Evolutionary conservation across 306 rosid species (phyloP), one percentile per base, ranked within the genome.

Genomic region (Sesbania bispinosa): DNA sequence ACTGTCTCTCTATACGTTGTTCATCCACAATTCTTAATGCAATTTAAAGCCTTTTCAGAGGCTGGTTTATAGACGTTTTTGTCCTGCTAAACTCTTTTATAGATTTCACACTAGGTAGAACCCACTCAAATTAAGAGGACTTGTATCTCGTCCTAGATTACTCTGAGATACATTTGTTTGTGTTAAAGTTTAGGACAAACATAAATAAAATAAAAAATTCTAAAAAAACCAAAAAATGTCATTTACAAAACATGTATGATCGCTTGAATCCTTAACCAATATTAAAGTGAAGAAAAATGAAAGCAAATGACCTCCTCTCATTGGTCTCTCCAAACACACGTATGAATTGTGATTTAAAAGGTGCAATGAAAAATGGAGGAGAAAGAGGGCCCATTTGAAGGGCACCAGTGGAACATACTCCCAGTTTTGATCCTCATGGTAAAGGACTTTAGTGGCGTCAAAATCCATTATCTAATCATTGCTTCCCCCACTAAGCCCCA

Each of bases 401-500:
- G 86, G 80, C 80, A 83, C 52, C 23, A 29, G 53, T 73, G 85
- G 79, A 89, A 89, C 93, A 85, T 71, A 65, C 62, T 84, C 84
- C 93, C 54, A 87, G 82, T 77, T 85, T 89, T 82, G 89, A 84
- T 83, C 69, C 70, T 43, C 59, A 50, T 64, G 73, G 80, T 65
- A 77, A 68, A 62, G 11, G 62, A 67, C 58, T 15, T 79, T 73
- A 77, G 79, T 82, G 82, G 72, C 85, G 50, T 82, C 87, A 77
- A 82, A 83, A 79, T 85, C 88, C 79, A 61, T 76, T 76, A 77
- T 61, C 81, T 84, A 89, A 89, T 89, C 85, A 92, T 89, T 89
- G 74, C 88, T 60, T 75, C 50, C 81, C 62, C 92, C 93, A 85
- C 91, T 87, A 83, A 79, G 29, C 67, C 26, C 21, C 66, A 70